Conservation (phyloP, 2,329 filamentous ascomycete species). For the Stemphylium lycopersici region DNA sequence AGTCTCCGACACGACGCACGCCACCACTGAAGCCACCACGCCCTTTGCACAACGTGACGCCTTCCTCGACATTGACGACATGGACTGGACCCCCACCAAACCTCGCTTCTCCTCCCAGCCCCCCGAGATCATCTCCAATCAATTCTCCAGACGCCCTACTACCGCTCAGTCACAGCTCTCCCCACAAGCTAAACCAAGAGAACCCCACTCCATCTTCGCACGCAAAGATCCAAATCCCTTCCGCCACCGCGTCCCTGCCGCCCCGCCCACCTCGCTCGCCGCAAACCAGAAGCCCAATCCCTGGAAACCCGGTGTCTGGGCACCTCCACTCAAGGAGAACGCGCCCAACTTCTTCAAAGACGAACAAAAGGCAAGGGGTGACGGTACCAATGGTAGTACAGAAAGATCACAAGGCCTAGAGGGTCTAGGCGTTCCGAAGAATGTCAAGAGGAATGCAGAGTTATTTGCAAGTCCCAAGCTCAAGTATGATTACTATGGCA, state of each 20-base stretch:
- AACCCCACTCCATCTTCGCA: conserved; percentile 32
- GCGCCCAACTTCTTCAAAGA: conserved; percentile 60
- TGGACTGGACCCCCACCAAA: conserved; percentile 74
- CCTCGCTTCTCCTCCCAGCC: conserved; percentile 47
- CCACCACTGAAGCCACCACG: conserved; percentile 37
- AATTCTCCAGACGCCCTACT: conserved; percentile 9
- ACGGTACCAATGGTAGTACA: conserved; percentile 1
- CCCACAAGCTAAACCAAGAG: conserved; percentile 1
- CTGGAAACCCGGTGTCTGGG: conserved; percentile 52
- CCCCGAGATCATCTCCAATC: conserved; percentile 29
- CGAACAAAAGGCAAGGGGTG: conserved; percentile 31
- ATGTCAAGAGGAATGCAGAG: conserved; percentile 36
- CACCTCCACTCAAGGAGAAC: conserved; percentile 59
- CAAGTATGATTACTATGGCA: conserved; percentile 42
- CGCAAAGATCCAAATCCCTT: conserved; percentile 61
- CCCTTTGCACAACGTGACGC: conserved; percentile 20
- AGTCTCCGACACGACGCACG: conserved; percentile 29
- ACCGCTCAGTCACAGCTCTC: not conserved
- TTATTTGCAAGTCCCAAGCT: conserved; percentile 42
- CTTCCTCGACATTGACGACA: conserved; percentile 58
- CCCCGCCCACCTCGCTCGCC: conserved; percentile 59
- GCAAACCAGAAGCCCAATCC: conserved; percentile 68
- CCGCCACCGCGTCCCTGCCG: conserved; percentile 72
- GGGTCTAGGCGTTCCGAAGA: conserved; percentile 33
- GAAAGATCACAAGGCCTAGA: conserved; percentile 24